Percentiles rank a stretch among this genome's conserved stretches.
Conservation (phyloP, 176 grass and related monocot species). For the Aegilops longissima region DNA sequence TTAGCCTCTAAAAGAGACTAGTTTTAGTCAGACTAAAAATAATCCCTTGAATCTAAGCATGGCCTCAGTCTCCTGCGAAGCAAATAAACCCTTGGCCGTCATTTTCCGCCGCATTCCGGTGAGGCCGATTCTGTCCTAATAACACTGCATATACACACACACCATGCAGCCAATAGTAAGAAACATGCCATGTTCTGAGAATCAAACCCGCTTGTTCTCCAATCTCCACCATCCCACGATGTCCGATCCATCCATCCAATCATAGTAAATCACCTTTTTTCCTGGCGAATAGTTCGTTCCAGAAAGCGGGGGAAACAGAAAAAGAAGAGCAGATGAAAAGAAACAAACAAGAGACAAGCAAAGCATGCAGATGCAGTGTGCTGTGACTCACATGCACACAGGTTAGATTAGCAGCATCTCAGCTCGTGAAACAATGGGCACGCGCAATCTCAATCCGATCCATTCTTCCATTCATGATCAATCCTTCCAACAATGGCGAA, state of each 20-base stretch:
- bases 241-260: conserved; percentile 10
- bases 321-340: background rate
- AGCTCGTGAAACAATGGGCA: conserved; percentile 27
- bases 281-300: conserved; percentile 20
- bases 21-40: too few species aligned
- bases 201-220: conserved; percentile 29
- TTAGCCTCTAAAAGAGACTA: too few species aligned
- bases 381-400: conserved; percentile 53
- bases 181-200: conserved; percentile 48
- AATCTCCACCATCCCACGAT: conserved; percentile 26
- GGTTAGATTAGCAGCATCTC: conserved; percentile 25
- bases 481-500: conserved; percentile 35
- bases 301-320: background rate
- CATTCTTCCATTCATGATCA: conserved; percentile 17
- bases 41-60: too few species aligned
- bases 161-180: background rate
- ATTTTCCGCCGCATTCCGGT: background rate
- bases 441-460: conserved; percentile 24
- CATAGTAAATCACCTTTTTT: conserved; percentile 1
- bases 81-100: background rate
- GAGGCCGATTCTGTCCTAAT: conserved; percentile 1
- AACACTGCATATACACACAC: background rate
- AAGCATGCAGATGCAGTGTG: conserved; percentile 41
- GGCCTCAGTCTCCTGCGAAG: too few species aligned
- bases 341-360: conserved; percentile 1